A percentile compares a stretch with the other conserved stretches of the same genome.
phyloP scores from a whole-genome alignment of 371 early-diverging fungal genomes.

The Apophysomyces elegans region DNA sequence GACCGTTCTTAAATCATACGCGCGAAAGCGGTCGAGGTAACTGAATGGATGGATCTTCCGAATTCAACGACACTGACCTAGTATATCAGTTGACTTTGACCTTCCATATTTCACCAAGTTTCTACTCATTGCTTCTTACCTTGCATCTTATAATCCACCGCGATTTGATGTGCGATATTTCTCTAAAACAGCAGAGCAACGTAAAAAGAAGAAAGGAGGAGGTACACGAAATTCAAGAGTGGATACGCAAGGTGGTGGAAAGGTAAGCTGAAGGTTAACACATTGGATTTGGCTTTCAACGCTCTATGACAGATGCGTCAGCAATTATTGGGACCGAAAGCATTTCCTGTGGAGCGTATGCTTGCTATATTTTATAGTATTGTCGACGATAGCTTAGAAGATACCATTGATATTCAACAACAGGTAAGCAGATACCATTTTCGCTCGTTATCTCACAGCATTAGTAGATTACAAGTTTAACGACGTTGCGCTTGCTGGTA shows the following conservation, averaged over 20 bases:
- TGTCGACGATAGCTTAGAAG: slow-evolving; percentile 69
- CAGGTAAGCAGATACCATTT: slow-evolving; percentile 55
- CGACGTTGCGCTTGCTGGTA: slow-evolving; percentile 72
- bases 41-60: too few species aligned
- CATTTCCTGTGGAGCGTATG: slow-evolving; percentile 92
- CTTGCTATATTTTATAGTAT: slow-evolving; percentile 94
- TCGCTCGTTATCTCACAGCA: not conserved
- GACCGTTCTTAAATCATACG: slow-evolving; percentile 18
- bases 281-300: not conserved
- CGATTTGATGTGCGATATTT: slow-evolving; percentile 86
- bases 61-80: not conserved
- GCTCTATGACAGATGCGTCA: slow-evolving; percentile 63
- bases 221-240: slow-evolving; percentile 46
- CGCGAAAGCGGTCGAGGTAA: slow-evolving; percentile 23
- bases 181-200: slow-evolving; percentile 60
- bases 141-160: slow-evolving; percentile 94
- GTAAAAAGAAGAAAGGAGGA: slow-evolving; percentile 56
- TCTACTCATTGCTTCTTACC: slow-evolving; percentile 83
- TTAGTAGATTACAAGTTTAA: slow-evolving; percentile 74
- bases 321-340: slow-evolving; percentile 87
- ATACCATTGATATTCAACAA: slow-evolving; percentile 77
- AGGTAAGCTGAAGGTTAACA: slow-evolving; percentile 22
- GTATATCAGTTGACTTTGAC: slow-evolving; percentile 53
- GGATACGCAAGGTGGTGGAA: slow-evolving; percentile 48
- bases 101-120: slow-evolving; percentile 84